phyloP scores from a whole-genome alignment of 2,329 filamentous ascomycete species.

The Alternaria angustiovoidea region DNA sequence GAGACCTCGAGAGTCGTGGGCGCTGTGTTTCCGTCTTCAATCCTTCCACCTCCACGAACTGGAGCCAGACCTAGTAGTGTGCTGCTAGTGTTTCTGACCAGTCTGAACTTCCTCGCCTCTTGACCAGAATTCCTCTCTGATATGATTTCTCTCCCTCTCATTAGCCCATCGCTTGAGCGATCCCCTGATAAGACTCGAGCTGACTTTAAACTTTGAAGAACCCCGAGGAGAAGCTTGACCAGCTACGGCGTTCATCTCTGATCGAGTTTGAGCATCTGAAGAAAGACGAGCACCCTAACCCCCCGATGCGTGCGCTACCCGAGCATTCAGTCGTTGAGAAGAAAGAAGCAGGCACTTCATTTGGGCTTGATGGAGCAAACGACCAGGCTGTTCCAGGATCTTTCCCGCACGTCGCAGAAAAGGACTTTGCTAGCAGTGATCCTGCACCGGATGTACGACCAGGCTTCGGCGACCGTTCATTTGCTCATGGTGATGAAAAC shows the following conservation, averaged over 20 bases:
- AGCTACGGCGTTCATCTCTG: slow-evolving; percentile 57
- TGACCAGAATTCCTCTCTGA: no score
- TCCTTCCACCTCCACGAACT: no score
- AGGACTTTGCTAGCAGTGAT: slow-evolving; percentile 14
- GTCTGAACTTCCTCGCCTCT: no score
- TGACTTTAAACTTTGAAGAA: slow-evolving; percentile 52
- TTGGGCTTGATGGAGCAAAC: slow-evolving; percentile 1
- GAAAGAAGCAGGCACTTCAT: neutral
- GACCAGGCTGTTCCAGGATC: slow-evolving; percentile 2
- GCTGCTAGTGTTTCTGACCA: no score
- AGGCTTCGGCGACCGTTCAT: slow-evolving; percentile 3
- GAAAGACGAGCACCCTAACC: slow-evolving; percentile 40
- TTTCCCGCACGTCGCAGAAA: slow-evolving; percentile 2
- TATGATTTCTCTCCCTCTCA: neutral
- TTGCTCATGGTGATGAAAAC: slow-evolving; percentile 4
- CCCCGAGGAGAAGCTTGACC: slow-evolving; percentile 56
- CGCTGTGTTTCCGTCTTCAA: no score
- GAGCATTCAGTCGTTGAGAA: slow-evolving; percentile 43
- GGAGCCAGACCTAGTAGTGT: no score
- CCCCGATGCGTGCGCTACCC: slow-evolving; percentile 46
- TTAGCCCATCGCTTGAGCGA: neutral
- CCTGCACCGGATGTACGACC: slow-evolving; percentile 4
- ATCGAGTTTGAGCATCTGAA: slow-evolving; percentile 53
- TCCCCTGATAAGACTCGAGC: slow-evolving; percentile 21
- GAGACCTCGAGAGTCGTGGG: no score